A percentile compares a stretch with the other conserved stretches of the same genome.
phyloP scores from a whole-genome alignment of 345 rosid species.

The Syzygium grande region DNA sequence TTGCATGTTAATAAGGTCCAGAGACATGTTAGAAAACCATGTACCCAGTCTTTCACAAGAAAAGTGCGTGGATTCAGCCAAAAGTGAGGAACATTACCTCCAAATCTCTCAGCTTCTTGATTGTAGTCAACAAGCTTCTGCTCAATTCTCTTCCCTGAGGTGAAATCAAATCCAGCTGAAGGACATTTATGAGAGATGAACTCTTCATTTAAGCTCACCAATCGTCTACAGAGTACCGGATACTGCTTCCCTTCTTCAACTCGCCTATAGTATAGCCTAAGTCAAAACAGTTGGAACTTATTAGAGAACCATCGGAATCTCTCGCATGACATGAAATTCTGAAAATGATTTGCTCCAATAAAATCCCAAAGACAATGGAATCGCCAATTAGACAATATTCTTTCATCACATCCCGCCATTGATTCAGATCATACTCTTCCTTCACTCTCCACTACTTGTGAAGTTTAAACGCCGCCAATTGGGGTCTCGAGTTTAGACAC shows the following conservation, averaged over 20 bases:
- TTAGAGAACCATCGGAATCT: not conserved
- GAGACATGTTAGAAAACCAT: not conserved
- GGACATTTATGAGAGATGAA: conserved; percentile 77
- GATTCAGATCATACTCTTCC: not conserved
- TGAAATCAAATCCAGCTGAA: conserved; percentile 74
- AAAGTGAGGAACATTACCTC: conserved; percentile 36
- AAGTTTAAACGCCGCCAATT: not conserved
- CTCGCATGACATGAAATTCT: not conserved
- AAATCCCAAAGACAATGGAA: not conserved
- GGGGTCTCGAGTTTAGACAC: not conserved
- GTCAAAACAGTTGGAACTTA: not conserved
- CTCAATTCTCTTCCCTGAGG: conserved; percentile 83
- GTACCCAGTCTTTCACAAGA: not conserved
- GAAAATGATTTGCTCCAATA: not conserved
- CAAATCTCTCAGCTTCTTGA: conserved; percentile 92
- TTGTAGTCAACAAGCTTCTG: conserved; percentile 93
- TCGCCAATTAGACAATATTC: not conserved
- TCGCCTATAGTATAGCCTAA: conserved; percentile 83
- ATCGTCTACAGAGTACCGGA: conserved; percentile 69
- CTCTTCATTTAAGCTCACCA: conserved; percentile 69
- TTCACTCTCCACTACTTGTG: too few species aligned
- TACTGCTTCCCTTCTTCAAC: conserved; percentile 94
- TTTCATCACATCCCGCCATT: not conserved
- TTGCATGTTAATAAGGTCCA: not conserved
- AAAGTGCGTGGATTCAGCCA: not conserved